Evolutionary conservation across 192 early-diverging fungal genomes (phyloP), one percentile per base, ranked within the genome.

Genomic region (Pilaira anomala): DNA sequence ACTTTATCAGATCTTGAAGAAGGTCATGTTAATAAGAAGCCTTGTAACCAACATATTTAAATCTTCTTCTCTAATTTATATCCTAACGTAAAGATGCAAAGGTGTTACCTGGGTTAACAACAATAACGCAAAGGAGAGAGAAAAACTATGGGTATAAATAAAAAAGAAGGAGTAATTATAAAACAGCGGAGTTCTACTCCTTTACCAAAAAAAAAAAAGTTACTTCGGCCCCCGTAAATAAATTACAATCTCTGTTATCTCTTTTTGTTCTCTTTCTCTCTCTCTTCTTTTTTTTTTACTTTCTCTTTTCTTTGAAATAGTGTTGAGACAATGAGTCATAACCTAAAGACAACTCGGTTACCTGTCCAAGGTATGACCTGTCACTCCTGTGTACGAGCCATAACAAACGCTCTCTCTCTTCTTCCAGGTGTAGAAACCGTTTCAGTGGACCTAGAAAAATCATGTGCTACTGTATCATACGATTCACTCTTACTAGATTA

Each of bases 291-390:
- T 40, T 24, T 54, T 41, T 61, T 51, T 63, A 18, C 53, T 28
- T 30, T 49, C 46, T n/a, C 48, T 58, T 33, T 45, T 57, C 25
- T 16, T 13, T 62, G 21, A 42, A 7, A 14, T 29, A 25, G 24
- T 1, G 13, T 18, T 25, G 19, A 56, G 9, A 36, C 36, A 21
- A 56, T 21, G 33, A 46, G 2, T 46, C 22, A 1, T 7, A 50
- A 50, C 8, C 22, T 24, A 50, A 57, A 41, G 41, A 14, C 18
- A 57, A 63, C 61, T 8, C 29, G 4, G 24, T 25, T 50, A 69
- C 69, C 80, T 29, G 77, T 94, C 29, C 64, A 78, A 3, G 95
- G 95, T 2, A 89, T 98, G 87, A 92, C 93, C 4, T 98, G 95
- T 48, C 81, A 84, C 2, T 88, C 90, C 7, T 95, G 93, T 53